Evolutionary conservation across 352 stramenopile genomes (phyloP).

Genomic region (Elongisporangium anandrum): DNA sequence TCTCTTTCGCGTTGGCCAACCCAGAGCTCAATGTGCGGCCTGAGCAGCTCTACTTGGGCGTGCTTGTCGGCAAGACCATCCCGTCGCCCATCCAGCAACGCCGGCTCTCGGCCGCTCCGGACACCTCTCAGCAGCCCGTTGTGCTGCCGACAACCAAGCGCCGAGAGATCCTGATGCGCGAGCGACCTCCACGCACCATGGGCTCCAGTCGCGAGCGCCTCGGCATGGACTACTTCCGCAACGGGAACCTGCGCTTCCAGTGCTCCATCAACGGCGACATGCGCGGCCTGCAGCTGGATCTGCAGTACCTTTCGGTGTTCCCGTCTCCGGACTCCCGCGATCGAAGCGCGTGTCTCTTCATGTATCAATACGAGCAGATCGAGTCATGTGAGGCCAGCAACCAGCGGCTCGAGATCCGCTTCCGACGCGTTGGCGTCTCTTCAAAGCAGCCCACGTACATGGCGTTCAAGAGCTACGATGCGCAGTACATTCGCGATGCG

Average conservation of each 20-base stretch:
- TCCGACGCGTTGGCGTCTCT: constrained; percentile 24
- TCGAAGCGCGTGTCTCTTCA: constrained; percentile 65
- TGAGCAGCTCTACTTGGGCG: constrained; percentile 60
- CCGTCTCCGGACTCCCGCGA: constrained; percentile 50
- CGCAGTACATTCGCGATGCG: constrained; percentile 57
- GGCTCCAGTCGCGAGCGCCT: constrained; percentile 34
- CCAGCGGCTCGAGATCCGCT: constrained; percentile 49
- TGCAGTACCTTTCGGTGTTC: constrained; percentile 47
- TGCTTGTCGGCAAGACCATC: constrained; percentile 51
- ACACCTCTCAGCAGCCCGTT: constrained; percentile 6
- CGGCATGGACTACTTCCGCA: constrained; percentile 48
- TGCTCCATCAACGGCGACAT: constrained; percentile 57
- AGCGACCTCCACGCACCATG: constrained; percentile 44
- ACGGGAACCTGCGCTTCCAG: constrained; percentile 42
- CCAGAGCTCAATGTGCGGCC: constrained; percentile 21
- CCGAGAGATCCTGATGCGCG: constrained; percentile 45
- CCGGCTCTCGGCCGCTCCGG: constrained; percentile 13
- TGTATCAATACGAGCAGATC: constrained; percentile 53
- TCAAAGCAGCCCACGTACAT: constrained; percentile 61
- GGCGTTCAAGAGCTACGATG: constrained; percentile 48
- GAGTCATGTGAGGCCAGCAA: constrained; percentile 40
- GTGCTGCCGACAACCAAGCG: constrained; percentile 29
- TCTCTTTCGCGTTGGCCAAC: constrained; percentile 23
- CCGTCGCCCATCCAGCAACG: constrained; percentile 70
- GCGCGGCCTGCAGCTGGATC: constrained; percentile 46